Conservation (phyloP, 805 yeast species). For the Metschnikowia proteae region DNA sequence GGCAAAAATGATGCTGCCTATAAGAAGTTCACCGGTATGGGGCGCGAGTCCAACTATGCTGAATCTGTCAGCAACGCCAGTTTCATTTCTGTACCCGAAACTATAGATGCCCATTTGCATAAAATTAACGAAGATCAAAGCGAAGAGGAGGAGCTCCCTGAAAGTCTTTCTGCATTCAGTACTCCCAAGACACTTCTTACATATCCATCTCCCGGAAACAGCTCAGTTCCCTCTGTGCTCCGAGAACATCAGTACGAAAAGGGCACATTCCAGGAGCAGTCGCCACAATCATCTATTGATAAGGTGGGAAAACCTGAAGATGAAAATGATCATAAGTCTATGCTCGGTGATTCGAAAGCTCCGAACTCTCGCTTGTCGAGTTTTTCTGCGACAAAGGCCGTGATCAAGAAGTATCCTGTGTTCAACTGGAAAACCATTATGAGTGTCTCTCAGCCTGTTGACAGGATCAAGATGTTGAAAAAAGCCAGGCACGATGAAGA, state of each 20-base stretch:
- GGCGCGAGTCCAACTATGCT: constrained; percentile 20
- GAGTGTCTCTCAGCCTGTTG: constrained; percentile 38
- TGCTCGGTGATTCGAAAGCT: neutral
- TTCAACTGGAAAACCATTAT: constrained; percentile 42
- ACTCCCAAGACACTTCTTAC: constrained; percentile 2
- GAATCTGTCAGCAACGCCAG: constrained; percentile 15
- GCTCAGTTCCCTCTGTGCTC: constrained; percentile 13
- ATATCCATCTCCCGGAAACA: constrained; percentile 3
- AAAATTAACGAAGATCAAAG: constrained; percentile 28
- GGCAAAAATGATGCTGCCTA: constrained; percentile 25
- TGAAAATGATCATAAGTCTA: constrained; percentile 1
- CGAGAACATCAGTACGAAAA: constrained; percentile 11
- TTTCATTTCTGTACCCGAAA: constrained; percentile 38
- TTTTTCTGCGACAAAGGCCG: neutral
- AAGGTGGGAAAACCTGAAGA: constrained; percentile 3
- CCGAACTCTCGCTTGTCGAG: neutral
- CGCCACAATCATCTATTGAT: constrained; percentile 6
- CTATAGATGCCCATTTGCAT: constrained; percentile 37
- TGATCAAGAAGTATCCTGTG: constrained; percentile 25
- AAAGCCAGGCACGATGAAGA: constrained; percentile 42
- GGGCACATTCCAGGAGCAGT: constrained; percentile 14
- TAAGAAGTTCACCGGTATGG: constrained; percentile 31
- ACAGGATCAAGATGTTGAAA: constrained; percentile 39
- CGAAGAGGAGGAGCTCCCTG: constrained; percentile 20
- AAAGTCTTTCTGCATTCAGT: constrained; percentile 9